These are phyloP conservation scores for Neonothopanus nambi DNA, from an alignment of 1,284 basidiomycete species.

Conservation along the genomic window DNA sequence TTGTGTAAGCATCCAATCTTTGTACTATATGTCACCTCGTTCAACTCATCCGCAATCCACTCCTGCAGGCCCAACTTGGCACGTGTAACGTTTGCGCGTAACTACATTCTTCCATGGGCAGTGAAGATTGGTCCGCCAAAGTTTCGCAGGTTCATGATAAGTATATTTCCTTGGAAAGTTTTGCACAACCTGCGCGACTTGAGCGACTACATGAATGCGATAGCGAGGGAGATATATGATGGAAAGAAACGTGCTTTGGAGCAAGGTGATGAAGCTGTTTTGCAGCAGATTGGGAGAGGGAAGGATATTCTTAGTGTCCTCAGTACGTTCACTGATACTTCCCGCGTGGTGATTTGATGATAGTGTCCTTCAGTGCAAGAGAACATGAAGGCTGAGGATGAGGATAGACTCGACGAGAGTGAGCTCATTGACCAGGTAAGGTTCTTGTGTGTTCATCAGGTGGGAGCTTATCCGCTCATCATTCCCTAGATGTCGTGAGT, in stretches of 20 bases:
- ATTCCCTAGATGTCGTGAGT: slow-evolving; percentile 18
- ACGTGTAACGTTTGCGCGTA: slow-evolving; percentile 23
- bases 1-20: slow-evolving; percentile 22
- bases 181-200: slow-evolving; percentile 37
- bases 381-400: slow-evolving; percentile 31
- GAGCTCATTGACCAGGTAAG: slow-evolving; percentile 30
- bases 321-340: slow-evolving; percentile 27
- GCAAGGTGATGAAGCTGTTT: slow-evolving; percentile 33
- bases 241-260: slow-evolving; percentile 38
- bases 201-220: slow-evolving; percentile 37
- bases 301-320: slow-evolving; percentile 51
- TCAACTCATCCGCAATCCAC: background rate
- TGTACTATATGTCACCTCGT: no score
- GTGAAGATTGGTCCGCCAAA: slow-evolving; percentile 34
- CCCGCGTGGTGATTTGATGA: background rate
- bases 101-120: slow-evolving; percentile 31
- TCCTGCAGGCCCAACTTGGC: background rate
- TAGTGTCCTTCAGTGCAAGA: slow-evolving; percentile 28
- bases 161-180: slow-evolving; percentile 34
- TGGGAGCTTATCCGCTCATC: background rate
- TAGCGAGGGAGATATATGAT: slow-evolving; percentile 37
- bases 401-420: slow-evolving; percentile 32
- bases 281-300: slow-evolving; percentile 33
- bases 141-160: slow-evolving; percentile 36
- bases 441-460: background rate